phyloP scores from a whole-genome alignment of 1,284 basidiomycete species.

The Abortiporus biennis region DNA sequence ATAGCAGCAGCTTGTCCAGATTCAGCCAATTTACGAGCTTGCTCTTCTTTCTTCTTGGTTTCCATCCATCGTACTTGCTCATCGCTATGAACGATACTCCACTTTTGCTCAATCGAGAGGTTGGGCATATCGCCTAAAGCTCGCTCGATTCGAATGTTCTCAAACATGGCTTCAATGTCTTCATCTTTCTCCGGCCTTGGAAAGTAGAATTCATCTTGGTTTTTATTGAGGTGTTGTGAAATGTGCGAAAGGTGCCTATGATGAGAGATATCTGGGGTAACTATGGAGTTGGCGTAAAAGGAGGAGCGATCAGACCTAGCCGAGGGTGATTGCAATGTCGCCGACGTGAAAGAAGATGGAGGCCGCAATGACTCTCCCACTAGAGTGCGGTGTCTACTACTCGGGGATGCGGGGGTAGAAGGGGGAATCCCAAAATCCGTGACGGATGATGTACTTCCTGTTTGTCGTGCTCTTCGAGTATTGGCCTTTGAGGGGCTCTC shows the following conservation, averaged over 20 bases:
- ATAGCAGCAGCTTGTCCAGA: conserved; percentile 44
- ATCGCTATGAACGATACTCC: conserved; percentile 86
- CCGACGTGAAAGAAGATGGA: conserved; percentile 20
- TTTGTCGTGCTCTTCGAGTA: conserved; percentile 39
- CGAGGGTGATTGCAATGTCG: too few relatives aligned
- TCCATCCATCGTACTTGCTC: conserved; percentile 79
- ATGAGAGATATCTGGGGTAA: conserved; percentile 37
- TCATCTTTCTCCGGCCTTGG: conserved; percentile 67
- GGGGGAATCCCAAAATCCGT: conserved; percentile 26
- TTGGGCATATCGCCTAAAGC: conserved; percentile 55
- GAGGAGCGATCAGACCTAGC: conserved; percentile 56
- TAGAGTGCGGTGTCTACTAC: conserved; percentile 10
- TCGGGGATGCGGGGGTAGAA: conserved; percentile 31
- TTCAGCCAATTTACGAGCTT: conserved; percentile 53
- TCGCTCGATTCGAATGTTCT: conserved; percentile 64
- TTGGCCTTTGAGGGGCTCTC: conserved; percentile 19
- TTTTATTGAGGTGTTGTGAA: conserved; percentile 47
- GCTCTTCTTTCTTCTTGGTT: conserved; percentile 54
- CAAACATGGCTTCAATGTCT: conserved; percentile 75
- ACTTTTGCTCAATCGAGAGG: conserved; percentile 82
- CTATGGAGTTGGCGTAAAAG: conserved; percentile 53
- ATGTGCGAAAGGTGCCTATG: conserved; percentile 49
- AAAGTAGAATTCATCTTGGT: conserved; percentile 63
- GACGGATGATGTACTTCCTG: conserved; percentile 32
- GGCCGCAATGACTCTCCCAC: conserved; percentile 13